These are phyloP conservation scores for Lagenidium sp. DNA, from an alignment of 352 stramenopile species.

Conservation along the genomic window DNA sequence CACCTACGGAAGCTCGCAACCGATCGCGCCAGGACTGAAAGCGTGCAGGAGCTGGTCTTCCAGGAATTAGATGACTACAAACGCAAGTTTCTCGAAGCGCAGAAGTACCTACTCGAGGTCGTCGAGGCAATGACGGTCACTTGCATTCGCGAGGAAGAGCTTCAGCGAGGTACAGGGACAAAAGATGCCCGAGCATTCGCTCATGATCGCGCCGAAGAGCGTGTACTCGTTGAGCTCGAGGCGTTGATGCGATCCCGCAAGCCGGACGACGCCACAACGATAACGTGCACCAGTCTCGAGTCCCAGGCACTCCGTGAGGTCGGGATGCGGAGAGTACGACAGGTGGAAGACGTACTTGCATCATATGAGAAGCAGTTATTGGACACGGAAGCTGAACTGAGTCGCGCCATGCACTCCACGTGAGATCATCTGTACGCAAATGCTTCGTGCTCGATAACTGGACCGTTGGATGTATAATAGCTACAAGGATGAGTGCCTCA, in stretches of 20 bases:
- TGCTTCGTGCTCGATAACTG: too few relatives aligned
- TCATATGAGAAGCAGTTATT: slow-evolving; percentile 44
- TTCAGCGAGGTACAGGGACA: slow-evolving; percentile 11
- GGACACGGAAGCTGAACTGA: slow-evolving; percentile 36
- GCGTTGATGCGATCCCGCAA: slow-evolving; percentile 1
- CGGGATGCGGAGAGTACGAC: slow-evolving; percentile 25
- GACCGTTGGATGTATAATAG: slow-evolving; percentile 7
- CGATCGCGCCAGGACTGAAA: slow-evolving; percentile 36
- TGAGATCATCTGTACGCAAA: too few relatives aligned
- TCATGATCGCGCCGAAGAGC: slow-evolving; percentile 24
- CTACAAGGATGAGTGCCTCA: slow-evolving; percentile 24
- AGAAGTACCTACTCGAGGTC: slow-evolving; percentile 39
- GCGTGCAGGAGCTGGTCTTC: slow-evolving; percentile 40
- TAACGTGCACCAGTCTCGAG: slow-evolving; percentile 11
- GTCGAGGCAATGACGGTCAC: slow-evolving; percentile 35
- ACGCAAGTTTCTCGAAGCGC: slow-evolving; percentile 34
- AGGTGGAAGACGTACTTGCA: slow-evolving; percentile 28
- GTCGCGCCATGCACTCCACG: slow-evolving; percentile 32
- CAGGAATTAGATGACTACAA: slow-evolving; percentile 42
- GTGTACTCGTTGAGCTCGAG: slow-evolving; percentile 39
- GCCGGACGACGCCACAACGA: neutral
- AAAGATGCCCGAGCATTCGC: slow-evolving; percentile 8
- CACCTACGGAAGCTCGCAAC: slow-evolving; percentile 31
- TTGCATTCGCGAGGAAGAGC: slow-evolving; percentile 27
- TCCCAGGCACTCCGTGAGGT: slow-evolving; percentile 33